Conservation (phyloP, 805 yeast species). For the Wickerhamomyces tratensis region DNA sequence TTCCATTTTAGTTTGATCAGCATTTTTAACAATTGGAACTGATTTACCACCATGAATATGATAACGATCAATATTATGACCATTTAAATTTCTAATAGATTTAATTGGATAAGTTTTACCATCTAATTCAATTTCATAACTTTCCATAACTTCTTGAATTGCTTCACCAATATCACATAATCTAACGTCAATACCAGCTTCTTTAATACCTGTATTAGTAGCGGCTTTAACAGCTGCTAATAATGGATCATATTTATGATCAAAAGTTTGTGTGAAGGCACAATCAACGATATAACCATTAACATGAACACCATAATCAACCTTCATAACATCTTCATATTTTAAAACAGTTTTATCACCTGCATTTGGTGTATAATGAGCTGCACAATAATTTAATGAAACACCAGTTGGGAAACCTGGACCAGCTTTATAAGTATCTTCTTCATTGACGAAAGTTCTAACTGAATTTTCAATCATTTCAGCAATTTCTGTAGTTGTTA, state of each 20-base stretch:
- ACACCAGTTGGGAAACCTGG: constrained; percentile 99
- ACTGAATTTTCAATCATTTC: constrained; percentile 81
- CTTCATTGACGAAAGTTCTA: constrained; percentile 56
- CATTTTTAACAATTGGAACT: constrained; percentile 92
- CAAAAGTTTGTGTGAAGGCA: constrained; percentile 88
- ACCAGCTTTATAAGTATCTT: constrained; percentile 65
- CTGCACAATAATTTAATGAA: constrained; percentile 88
- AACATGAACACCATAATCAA: constrained; percentile 94
- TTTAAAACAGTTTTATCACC: constrained; percentile 78
- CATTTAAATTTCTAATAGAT: constrained; percentile 86
- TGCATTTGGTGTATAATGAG: constrained; percentile 95
- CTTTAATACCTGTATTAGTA: constrained; percentile 85
- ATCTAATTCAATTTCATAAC: constrained; percentile 83
- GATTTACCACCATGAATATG: constrained; percentile 91
- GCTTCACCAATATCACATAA: constrained; percentile 93
- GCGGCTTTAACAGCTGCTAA: constrained; percentile 85
- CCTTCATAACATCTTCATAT: constrained; percentile 91
- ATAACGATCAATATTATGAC: constrained; percentile 83
- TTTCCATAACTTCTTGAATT: constrained; percentile 95
- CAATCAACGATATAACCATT: constrained; percentile 92
- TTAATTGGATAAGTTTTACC: constrained; percentile 82
- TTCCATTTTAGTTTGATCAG: constrained; percentile 95
- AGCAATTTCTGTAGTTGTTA: constrained; percentile 85
- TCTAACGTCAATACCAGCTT: constrained; percentile 94
- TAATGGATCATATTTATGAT: constrained; percentile 71